phyloP scores from a whole-genome alignment of 768 basidiomycete species.

The Pholiota microspora region DNA sequence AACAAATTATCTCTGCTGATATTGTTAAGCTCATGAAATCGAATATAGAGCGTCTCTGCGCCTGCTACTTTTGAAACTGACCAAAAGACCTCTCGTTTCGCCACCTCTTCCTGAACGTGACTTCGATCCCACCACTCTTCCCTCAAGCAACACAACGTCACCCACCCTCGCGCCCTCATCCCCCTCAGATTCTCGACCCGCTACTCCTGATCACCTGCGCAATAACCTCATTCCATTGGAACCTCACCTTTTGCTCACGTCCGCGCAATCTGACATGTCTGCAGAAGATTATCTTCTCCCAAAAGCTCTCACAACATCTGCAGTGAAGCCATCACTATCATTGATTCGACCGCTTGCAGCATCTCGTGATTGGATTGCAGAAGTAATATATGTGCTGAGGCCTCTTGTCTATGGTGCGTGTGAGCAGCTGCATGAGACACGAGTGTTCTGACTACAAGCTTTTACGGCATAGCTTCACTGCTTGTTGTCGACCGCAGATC shows the following conservation, averaged over 20 bases:
- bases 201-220: constrained; percentile 76
- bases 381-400: constrained; percentile 66
- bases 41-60: constrained; percentile 69
- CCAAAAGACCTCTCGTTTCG: constrained; percentile 70
- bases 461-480: constrained; percentile 32
- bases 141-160: constrained; percentile 52
- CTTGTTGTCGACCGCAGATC: constrained; percentile 37
- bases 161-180: constrained; percentile 62
- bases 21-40: no score
- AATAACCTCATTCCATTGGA: constrained; percentile 74
- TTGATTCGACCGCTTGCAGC: constrained; percentile 61
- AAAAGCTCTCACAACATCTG: constrained; percentile 71
- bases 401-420: constrained; percentile 72
- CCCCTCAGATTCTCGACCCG: constrained; percentile 50
- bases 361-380: constrained; percentile 73
- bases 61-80: constrained; percentile 68
- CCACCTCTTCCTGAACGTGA: constrained; percentile 88
- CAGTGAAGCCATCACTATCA: constrained; percentile 69
- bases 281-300: constrained; percentile 83
- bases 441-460: constrained; percentile 4
- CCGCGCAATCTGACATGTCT: constrained; percentile 51
- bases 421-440: constrained; percentile 17
- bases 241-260: constrained; percentile 58
- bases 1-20: not conserved
- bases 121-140: constrained; percentile 71